Conservation (phyloP, 1,139 yeast species). For the Protomyces pachydermus region DNA sequence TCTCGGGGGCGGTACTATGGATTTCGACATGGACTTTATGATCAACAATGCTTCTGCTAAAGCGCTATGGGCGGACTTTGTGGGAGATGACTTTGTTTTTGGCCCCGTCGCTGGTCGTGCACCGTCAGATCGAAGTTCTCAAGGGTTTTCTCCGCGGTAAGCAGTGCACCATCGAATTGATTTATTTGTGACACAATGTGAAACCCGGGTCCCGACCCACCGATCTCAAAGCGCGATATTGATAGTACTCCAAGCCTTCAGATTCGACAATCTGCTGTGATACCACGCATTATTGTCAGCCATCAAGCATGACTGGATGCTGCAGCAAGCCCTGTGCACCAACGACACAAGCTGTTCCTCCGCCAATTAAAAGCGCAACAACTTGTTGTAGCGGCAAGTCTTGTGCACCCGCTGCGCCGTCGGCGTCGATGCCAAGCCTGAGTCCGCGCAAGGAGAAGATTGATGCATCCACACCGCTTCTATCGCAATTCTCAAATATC, state of each 20-base stretch:
- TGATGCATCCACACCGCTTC: not conserved
- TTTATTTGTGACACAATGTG: not conserved
- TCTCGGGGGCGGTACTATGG: conserved; percentile 4
- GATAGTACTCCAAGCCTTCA: too few species aligned
- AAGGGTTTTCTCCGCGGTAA: not conserved
- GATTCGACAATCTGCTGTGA: too few species aligned
- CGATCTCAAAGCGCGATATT: too few species aligned
- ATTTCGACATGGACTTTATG: conserved; percentile 1
- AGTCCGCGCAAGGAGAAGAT: not conserved
- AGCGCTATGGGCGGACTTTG: conserved; percentile 11
- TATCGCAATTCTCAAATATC: not conserved
- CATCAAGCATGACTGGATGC: too few species aligned
- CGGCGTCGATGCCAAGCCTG: not conserved
- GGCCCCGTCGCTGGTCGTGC: not conserved
- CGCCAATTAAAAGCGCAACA: too few species aligned
- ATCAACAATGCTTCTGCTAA: conserved; percentile 1
- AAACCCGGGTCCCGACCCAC: not conserved
- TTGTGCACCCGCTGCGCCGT: not conserved
- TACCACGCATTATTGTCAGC: too few species aligned
- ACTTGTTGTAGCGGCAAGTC: not conserved
- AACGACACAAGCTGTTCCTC: too few species aligned
- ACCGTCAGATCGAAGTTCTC: not conserved
- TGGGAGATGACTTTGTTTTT: conserved; percentile 20
- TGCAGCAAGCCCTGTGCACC: too few species aligned
- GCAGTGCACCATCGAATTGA: not conserved